Evolutionary conservation across 176 grass and related monocot species (phyloP).

Genomic region (Lolium perenne): DNA sequence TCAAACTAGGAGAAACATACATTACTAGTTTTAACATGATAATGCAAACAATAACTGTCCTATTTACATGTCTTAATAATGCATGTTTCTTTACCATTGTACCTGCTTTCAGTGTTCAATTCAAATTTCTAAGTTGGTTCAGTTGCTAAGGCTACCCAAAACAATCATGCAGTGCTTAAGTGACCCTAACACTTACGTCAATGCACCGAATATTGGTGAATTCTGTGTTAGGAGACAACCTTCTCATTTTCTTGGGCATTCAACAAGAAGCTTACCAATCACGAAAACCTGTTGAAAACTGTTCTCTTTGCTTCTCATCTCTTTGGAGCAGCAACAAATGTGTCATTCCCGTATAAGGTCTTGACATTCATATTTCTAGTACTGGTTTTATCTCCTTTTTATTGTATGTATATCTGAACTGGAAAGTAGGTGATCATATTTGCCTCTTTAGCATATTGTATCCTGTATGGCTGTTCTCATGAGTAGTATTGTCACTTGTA

Average conservation of each 20-base stretch:
- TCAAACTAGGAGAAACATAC: not conserved
- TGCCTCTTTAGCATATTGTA: not conserved
- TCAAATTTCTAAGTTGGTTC: not conserved
- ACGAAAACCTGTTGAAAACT: constrained; percentile 3
- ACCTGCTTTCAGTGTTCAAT: not conserved
- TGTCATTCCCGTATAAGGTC: not conserved
- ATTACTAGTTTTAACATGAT: not conserved
- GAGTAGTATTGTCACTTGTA: not conserved
- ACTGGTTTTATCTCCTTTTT: not conserved
- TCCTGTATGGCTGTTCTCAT: too few species aligned
- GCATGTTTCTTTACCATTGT: not conserved
- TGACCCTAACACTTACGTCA: not conserved
- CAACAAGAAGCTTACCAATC: not conserved
- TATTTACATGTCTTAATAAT: not conserved
- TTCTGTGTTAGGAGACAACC: not conserved
- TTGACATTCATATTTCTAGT: constrained; percentile 12
- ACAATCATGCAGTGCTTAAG: not conserved
- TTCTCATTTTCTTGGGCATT: not conserved
- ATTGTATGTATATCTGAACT: not conserved
- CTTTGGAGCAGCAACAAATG: not conserved
- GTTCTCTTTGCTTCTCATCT: not conserved
- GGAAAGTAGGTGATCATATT: constrained; percentile 2
- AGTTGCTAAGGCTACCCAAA: not conserved
- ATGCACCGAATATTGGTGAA: not conserved
- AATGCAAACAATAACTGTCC: not conserved